phyloP scores from a whole-genome alignment of 805 yeast genomes.

The Clavispora carvajalis region DNA sequence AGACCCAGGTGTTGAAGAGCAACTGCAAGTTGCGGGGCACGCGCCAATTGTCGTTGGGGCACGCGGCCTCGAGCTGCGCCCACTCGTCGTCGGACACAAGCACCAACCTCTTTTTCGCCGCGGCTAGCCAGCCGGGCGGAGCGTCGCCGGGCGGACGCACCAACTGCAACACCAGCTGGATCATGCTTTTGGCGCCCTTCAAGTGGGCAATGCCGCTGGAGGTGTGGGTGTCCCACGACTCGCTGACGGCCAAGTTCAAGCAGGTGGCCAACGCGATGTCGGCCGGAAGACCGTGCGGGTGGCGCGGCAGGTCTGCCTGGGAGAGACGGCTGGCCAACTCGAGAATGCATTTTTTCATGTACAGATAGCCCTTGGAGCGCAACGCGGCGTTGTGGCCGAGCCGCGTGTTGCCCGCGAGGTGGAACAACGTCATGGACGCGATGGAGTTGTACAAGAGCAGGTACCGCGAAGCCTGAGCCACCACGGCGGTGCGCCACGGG shows the following conservation, averaged over 20 bases:
- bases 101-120: conserved; percentile 20
- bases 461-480: conserved; percentile 53
- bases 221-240: conserved; percentile 64
- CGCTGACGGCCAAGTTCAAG: conserved; percentile 57
- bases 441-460: conserved; percentile 57
- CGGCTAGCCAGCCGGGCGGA: neutral
- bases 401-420: conserved; percentile 33
- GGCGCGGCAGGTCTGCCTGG: conserved; percentile 18
- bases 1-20: conserved; percentile 60
- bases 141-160: conserved; percentile 12
- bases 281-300: conserved; percentile 38
- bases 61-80: conserved; percentile 12
- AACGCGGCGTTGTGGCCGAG: conserved; percentile 41
- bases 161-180: conserved; percentile 38
- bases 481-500: conserved; percentile 57
- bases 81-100: conserved; percentile 30
- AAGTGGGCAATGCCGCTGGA: conserved; percentile 66
- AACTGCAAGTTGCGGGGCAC: conserved; percentile 45
- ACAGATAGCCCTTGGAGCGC: conserved; percentile 46
- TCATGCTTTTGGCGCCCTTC: conserved; percentile 61
- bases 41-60: conserved; percentile 5
- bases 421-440: conserved; percentile 64
- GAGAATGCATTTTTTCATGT: conserved; percentile 56
- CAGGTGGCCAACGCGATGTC: conserved; percentile 67
- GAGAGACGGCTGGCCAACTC: conserved; percentile 55